Percentiles rank a stretch among this genome's conserved stretches.
These are phyloP conservation scores for Yarrowia sp. DNA, from an alignment of 805 yeast genomes.

Conservation along the genomic window DNA sequence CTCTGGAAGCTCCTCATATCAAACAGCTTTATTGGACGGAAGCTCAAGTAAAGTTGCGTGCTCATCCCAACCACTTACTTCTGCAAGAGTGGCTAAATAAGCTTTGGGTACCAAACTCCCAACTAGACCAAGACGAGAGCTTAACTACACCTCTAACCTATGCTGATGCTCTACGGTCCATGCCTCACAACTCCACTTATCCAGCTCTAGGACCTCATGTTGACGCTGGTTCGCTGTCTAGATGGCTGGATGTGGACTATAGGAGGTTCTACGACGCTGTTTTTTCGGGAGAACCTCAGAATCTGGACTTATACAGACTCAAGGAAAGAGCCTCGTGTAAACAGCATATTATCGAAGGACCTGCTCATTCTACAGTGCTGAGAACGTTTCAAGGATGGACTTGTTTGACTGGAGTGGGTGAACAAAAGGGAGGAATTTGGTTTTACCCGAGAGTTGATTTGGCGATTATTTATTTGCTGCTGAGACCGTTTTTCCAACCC, in stretches of 20 bases:
- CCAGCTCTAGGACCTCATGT: background rate
- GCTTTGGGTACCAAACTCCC: background rate
- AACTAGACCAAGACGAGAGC: background rate
- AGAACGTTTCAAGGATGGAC: conserved; percentile 14
- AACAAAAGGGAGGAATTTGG: background rate
- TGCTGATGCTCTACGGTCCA: background rate
- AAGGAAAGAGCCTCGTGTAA: background rate
- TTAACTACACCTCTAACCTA: background rate
- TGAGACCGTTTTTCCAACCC: background rate
- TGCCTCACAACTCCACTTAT: background rate
- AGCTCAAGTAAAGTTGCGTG: background rate
- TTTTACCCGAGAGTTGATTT: background rate
- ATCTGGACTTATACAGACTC: background rate
- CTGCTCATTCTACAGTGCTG: background rate
- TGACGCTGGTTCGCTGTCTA: background rate
- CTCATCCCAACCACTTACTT: background rate
- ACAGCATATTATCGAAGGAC: background rate
- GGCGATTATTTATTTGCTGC: background rate
- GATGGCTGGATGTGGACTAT: background rate
- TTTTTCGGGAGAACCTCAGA: background rate
- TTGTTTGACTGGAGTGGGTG: conserved; percentile 1
- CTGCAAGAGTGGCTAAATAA: conserved; percentile 4
- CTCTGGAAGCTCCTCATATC: background rate
- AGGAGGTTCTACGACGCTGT: background rate
- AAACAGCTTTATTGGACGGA: conserved; percentile 10